A percentile compares a stretch with the other conserved stretches of the same genome.
Conservation (phyloP, 129 eudicot species). For the Tagetes patula region DNA sequence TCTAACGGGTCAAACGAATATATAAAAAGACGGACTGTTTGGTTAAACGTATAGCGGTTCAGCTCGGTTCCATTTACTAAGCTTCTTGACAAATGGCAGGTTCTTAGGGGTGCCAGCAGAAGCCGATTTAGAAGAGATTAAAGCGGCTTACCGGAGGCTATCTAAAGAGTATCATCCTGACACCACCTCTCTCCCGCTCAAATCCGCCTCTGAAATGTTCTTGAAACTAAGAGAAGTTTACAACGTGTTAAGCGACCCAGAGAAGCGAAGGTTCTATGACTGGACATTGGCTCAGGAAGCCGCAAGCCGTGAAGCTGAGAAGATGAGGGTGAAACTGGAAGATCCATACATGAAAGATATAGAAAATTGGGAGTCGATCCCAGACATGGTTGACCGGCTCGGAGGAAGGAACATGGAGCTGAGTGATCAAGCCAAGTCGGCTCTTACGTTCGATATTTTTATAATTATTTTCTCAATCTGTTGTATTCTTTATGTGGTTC, state of each 20-base stretch:
- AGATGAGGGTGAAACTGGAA: conserved; percentile 68
- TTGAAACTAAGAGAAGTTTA: conserved; percentile 76
- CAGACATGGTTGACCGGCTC: conserved; percentile 88
- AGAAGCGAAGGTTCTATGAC: conserved; percentile 79
- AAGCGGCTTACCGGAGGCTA: conserved; percentile 75
- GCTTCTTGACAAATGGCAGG: conserved; percentile 40
- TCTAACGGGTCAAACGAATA: too few species aligned
- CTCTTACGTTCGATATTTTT: conserved; percentile 76
- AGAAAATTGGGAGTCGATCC: conserved; percentile 54
- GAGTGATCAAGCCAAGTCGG: conserved; percentile 75
- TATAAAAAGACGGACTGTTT: too few species aligned
- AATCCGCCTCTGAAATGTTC: conserved; percentile 75
- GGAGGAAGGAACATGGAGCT: conserved; percentile 89
- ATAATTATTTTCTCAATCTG: conserved; percentile 53
- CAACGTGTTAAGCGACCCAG: conserved; percentile 58
- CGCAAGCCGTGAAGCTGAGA: conserved; percentile 85
- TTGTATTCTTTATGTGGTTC: conserved; percentile 54
- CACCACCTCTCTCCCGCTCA: conserved; percentile 85
- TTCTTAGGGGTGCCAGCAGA: conserved; percentile 75
- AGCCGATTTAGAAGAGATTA: conserved; percentile 87
- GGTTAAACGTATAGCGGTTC: too few species aligned
- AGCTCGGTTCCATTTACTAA: neutral
- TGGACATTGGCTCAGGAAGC: conserved; percentile 96
- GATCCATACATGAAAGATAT: conserved; percentile 81
- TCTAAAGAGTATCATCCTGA: conserved; percentile 96